Evolutionary conservation across 495 filamentous ascomycete species (phyloP).

Genomic region (Aspergillus hancockii): DNA sequence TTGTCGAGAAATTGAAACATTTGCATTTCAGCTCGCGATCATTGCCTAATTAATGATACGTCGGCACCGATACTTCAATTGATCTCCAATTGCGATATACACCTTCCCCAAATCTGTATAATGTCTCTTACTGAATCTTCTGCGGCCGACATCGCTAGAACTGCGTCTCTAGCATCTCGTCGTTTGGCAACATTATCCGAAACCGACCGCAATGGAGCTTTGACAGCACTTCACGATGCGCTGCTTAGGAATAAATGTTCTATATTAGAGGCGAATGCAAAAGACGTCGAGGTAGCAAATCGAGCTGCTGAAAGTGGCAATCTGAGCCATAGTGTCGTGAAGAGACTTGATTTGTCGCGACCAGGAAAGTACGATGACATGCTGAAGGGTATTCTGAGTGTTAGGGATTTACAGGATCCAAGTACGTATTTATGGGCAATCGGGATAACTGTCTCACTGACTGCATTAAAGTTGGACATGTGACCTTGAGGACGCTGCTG

Average conservation of each 20-base stretch:
- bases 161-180: conserved; percentile 71
- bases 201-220: conserved; percentile 73
- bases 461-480: conserved; percentile 70
- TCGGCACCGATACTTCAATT: not conserved
- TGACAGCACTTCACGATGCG: conserved; percentile 76
- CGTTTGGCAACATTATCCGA: conserved; percentile 65
- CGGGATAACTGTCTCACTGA: conserved; percentile 12
- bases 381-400: conserved; percentile 92
- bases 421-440: conserved; percentile 51
- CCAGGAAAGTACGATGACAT: conserved; percentile 96
- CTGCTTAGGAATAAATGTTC: conserved; percentile 64
- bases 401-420: conserved; percentile 83
- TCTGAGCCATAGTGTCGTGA: conserved; percentile 83
- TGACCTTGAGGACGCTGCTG: conserved; percentile 79
- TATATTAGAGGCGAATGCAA: conserved; percentile 83
- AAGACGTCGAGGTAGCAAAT: conserved; percentile 73
- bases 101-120: not conserved
- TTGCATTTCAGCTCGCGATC: too few relatives aligned
- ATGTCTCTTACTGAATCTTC: conserved; percentile 80
- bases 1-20: too few relatives aligned
- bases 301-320: conserved; percentile 70
- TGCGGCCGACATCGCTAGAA: conserved; percentile 63
- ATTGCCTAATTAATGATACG: not conserved
- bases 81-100: not conserved
- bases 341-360: conserved; percentile 81